A percentile compares a stretch with the other conserved stretches of the same genome.
These are phyloP conservation scores for Clarireedia monteithiana DNA, from an alignment of 2,329 filamentous ascomycete genomes.

Conservation along the genomic window DNA sequence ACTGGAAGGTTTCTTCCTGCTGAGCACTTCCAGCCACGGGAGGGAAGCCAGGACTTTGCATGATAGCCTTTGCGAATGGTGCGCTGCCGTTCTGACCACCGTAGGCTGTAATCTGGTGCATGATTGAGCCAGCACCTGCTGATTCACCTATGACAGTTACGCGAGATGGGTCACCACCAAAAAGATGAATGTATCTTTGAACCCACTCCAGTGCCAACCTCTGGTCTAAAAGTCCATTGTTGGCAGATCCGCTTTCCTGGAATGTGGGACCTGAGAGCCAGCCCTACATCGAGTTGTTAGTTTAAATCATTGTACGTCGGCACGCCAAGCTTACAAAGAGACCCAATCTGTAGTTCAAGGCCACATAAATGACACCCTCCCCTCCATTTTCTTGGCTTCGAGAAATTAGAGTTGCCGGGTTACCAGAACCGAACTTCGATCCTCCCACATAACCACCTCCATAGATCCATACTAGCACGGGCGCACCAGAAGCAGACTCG, in stretches of 20 bases:
- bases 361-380: constrained; percentile 31
- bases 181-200: constrained; percentile 43
- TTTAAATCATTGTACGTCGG: background rate
- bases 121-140: constrained; percentile 44
- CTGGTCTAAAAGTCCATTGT: constrained; percentile 46
- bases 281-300: constrained; percentile 11
- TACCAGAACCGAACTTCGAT: constrained; percentile 32
- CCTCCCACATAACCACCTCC: constrained; percentile 38
- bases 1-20: constrained; percentile 9
- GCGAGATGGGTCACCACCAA: constrained; percentile 43
- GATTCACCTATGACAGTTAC: constrained; percentile 45
- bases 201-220: constrained; percentile 51
- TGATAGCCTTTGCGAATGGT: constrained; percentile 36
- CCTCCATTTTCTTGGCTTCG: constrained; percentile 20
- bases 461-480: constrained; percentile 11
- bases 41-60: constrained; percentile 24
- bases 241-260: constrained; percentile 36
- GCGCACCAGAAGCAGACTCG: constrained; percentile 12
- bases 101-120: constrained; percentile 47
- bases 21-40: constrained; percentile 4
- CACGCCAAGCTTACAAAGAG: constrained; percentile 20
- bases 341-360: constrained; percentile 29
- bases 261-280: constrained; percentile 35
- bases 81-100: constrained; percentile 32
- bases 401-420: constrained; percentile 34